Conservation (phyloP, 2,329 filamentous ascomycete genomes). For the Phialocephala sp. region DNA sequence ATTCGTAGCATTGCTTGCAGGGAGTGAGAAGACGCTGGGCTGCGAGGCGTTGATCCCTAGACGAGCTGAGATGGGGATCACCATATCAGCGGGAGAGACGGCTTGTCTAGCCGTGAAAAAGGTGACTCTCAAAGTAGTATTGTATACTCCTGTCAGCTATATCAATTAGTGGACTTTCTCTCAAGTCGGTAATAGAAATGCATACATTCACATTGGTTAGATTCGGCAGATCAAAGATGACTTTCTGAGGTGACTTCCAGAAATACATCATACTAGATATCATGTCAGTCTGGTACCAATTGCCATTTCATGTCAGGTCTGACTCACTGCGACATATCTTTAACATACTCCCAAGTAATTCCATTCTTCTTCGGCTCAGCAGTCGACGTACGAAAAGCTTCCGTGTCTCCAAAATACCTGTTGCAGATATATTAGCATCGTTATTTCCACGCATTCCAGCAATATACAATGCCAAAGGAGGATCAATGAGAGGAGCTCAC, state of each 20-base stretch:
- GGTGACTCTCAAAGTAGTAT: slow-evolving; percentile 72
- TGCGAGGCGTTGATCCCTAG: slow-evolving; percentile 44
- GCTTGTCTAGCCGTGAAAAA: slow-evolving; percentile 61
- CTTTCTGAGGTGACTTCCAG: slow-evolving; percentile 69
- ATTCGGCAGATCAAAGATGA: slow-evolving; percentile 81
- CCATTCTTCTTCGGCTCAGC: slow-evolving; percentile 73
- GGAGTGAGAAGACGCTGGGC: slow-evolving; percentile 70
- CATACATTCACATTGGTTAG: slow-evolving; percentile 55
- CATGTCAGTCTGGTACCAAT: not conserved
- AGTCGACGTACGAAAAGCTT: slow-evolving; percentile 82
- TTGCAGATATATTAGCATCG: not conserved
- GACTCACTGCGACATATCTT: slow-evolving; percentile 73
- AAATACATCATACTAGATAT: slow-evolving; percentile 51
- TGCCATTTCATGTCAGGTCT: not conserved
- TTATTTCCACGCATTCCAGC: not conserved
- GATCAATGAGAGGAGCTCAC: slow-evolving; percentile 3
- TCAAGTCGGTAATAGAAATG: not conserved
- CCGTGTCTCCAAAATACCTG: slow-evolving; percentile 72
- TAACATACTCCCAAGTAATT: slow-evolving; percentile 75
- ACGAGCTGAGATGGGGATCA: slow-evolving; percentile 67
- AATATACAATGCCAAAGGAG: not conserved
- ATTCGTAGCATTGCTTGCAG: slow-evolving; percentile 62
- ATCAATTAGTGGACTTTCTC: slow-evolving; percentile 60
- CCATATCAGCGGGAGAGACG: slow-evolving; percentile 60
- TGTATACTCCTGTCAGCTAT: slow-evolving; percentile 71